phyloP scores from a whole-genome alignment of 495 filamentous ascomycete species.

The Bathelium albidoporum region DNA sequence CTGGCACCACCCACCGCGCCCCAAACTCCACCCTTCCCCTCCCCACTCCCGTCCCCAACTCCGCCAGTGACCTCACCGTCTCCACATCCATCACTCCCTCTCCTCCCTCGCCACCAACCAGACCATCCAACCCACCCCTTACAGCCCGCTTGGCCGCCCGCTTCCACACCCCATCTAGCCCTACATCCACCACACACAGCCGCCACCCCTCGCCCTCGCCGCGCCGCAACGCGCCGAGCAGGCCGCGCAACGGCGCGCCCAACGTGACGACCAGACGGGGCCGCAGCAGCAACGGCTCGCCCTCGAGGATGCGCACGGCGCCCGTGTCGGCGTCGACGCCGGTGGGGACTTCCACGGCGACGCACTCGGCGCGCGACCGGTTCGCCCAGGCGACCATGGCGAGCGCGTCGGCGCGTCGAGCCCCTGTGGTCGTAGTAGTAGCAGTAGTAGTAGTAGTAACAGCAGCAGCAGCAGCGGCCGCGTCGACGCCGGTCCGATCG shows the following conservation, averaged over 20 bases:
- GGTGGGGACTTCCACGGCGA: conserved; percentile 79
- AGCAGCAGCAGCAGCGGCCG: too few relatives aligned
- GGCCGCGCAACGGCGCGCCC: conserved; percentile 72
- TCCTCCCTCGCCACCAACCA: neutral
- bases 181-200: conserved; percentile 74
- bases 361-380: conserved; percentile 59
- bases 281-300: conserved; percentile 59
- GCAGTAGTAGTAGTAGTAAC: too few relatives aligned
- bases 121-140: conserved; percentile 52
- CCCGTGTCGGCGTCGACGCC: conserved; percentile 75
- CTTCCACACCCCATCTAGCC: conserved; percentile 74
- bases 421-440: too few relatives aligned
- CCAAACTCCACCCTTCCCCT: conserved; percentile 70
- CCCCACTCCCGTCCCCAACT: neutral
- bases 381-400: conserved; percentile 80
- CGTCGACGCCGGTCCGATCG: too few relatives aligned
- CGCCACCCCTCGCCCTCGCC: conserved; percentile 58
- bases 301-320: conserved; percentile 49
- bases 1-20: conserved; percentile 71
- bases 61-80: neutral
- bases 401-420: conserved; percentile 57
- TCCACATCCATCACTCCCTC: neutral
- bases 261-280: conserved; percentile 70
- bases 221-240: conserved; percentile 57
- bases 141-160: conserved; percentile 45